Conservation (phyloP, 371 early-diverging fungal genomes). For the Mucor saturninus region DNA sequence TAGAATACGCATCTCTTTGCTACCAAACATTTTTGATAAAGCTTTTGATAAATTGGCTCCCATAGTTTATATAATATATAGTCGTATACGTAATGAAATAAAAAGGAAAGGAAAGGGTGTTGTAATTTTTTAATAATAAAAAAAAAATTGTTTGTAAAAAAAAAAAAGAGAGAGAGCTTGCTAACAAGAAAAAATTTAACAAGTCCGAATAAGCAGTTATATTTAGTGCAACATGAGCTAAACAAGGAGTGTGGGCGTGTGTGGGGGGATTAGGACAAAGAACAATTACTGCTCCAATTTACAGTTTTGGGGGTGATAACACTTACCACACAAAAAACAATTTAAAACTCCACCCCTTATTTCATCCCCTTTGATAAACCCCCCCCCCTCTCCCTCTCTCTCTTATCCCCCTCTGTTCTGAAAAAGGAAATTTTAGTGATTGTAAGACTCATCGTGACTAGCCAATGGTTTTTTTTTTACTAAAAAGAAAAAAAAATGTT, state of each 20-base stretch:
- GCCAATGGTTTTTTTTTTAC: slow-evolving; percentile 12
- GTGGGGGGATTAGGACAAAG: background rate
- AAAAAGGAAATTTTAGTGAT: slow-evolving; percentile 6
- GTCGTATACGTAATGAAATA: slow-evolving; percentile 4
- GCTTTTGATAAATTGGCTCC: slow-evolving; percentile 64
- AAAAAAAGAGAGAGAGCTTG: slow-evolving; percentile 7
- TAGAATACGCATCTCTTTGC: slow-evolving; percentile 88
- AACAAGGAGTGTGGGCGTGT: background rate
- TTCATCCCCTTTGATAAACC: background rate
- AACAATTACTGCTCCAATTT: background rate
- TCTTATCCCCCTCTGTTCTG: background rate
- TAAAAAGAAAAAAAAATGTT: slow-evolving; percentile 2
- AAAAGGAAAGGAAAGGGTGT: slow-evolving; percentile 27
- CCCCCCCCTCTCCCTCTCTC: background rate
- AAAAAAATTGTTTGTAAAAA: slow-evolving; percentile 7
- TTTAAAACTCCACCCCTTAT: background rate
- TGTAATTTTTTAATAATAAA: slow-evolving; percentile 8
- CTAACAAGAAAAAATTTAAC: slow-evolving; percentile 9
- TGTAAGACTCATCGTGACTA: slow-evolving; percentile 29
- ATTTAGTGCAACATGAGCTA: slow-evolving; percentile 19
- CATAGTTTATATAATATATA: slow-evolving; percentile 39
- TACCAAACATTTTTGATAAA: slow-evolving; percentile 73
- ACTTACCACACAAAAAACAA: background rate
- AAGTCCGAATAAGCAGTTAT: slow-evolving; percentile 17
- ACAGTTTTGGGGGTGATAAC: no score